A percentile compares a stretch with the other conserved stretches of the same genome.
Conservation (phyloP, 2,329 filamentous ascomycete species). For the Didymella arachidicola region DNA sequence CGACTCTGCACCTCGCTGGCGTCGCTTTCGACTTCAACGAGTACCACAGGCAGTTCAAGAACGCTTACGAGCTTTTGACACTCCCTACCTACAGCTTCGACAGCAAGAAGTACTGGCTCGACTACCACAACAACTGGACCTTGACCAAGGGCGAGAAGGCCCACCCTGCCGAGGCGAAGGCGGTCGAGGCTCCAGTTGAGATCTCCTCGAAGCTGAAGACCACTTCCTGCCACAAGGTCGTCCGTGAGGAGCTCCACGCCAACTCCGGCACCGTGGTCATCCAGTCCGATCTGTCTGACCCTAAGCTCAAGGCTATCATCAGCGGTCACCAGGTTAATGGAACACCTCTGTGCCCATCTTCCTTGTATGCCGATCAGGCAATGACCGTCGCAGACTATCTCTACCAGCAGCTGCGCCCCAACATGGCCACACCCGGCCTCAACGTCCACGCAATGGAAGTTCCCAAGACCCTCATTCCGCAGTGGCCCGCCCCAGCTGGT, state of each 20-base stretch:
- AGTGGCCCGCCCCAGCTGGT: constrained; percentile 56
- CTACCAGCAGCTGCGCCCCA: constrained; percentile 68
- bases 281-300: constrained; percentile 71
- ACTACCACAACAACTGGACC: constrained; percentile 75
- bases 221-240: constrained; percentile 70
- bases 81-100: constrained; percentile 74
- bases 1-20: constrained; percentile 67
- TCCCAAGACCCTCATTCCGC: constrained; percentile 72
- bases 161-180: constrained; percentile 51
- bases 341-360: constrained; percentile 70
- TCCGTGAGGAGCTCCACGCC: constrained; percentile 68
- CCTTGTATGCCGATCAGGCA: constrained; percentile 69
- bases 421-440: constrained; percentile 63
- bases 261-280: constrained; percentile 67
- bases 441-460: constrained; percentile 74
- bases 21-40: constrained; percentile 74
- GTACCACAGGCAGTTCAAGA: constrained; percentile 69
- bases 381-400: constrained; percentile 72
- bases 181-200: constrained; percentile 46
- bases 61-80: constrained; percentile 66
- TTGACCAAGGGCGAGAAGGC: constrained; percentile 71
- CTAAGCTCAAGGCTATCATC: constrained; percentile 68
- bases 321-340: constrained; percentile 74
- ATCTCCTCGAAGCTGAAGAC: constrained; percentile 66
- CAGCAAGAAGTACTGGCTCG: constrained; percentile 75